Evolutionary conservation across 768 basidiomycete species (phyloP), one percentile per base, ranked within the genome.

Genomic region (Sistotremastrum niveocremeum): DNA sequence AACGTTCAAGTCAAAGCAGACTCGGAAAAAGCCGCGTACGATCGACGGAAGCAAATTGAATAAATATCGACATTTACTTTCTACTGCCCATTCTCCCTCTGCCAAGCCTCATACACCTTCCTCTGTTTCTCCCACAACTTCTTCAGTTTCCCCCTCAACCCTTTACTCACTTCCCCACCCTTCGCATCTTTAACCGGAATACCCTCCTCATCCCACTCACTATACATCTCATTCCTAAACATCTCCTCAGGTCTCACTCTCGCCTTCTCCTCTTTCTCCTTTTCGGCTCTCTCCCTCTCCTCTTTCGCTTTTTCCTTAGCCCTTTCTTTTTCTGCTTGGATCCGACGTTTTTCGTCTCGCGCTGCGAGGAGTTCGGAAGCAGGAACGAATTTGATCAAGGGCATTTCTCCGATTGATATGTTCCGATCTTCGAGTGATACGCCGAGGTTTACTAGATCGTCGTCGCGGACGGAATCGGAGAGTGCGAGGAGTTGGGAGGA

Each of bases 391-490:
- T 98, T 98, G 49, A 95, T 84, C 32, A 97, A 77, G 12, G 28
- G 42, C 41, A 33, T 37, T 33, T 29, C 37, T 39, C 12, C 43
- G 35, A 32, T 34, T 60, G 67, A 43, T 51, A 81, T 90, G 90
- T 70, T 93, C 89, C 90, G 88, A 66, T 99, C 95, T 59, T 98
- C 95, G 34, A 99, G 68, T 6, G 91, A 91, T 5, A 99, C 88
- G 6, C 95, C 95, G 42, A 98, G 69, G n/a, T 90, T 82, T 38
- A 93, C 81, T 38, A 97, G 67, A 57, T 95, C 93, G 34, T 74
- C 68, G 58, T 98, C 94, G 10, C 95, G 78, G 49, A 99, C 72
- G 52, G 77, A 79, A 66, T 99, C 95, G 56, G 81, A 91, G 28
- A 95, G 74, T 20, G 77, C 72, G 41, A 99, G 67, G 51, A 97